Conservation (phyloP, 441 rosid species). For the Eutrema salsugineum region DNA sequence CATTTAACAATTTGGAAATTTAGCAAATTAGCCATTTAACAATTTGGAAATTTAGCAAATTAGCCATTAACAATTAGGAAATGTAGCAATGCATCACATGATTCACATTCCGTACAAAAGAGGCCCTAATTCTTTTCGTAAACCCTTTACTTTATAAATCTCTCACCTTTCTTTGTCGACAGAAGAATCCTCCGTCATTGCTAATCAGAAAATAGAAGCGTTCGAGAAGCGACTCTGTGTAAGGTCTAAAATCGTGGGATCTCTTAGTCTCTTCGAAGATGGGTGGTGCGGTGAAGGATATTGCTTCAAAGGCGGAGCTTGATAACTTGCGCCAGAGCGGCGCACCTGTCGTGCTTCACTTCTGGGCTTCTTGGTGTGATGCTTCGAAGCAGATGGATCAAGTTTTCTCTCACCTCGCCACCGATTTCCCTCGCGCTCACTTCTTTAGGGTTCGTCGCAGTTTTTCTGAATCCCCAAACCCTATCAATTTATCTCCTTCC, state of each 20-base stretch:
- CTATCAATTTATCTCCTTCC: background rate
- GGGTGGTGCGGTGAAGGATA: slow-evolving; percentile 86
- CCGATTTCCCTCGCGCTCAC: slow-evolving; percentile 77
- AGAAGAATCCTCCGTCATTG: background rate
- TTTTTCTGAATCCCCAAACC: background rate
- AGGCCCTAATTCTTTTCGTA: background rate
- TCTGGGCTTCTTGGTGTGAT: slow-evolving; percentile 99
- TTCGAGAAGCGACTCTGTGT: background rate
- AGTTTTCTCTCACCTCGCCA: slow-evolving; percentile 86
- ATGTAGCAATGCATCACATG: too few relatives aligned
- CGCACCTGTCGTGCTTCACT: slow-evolving; percentile 60
- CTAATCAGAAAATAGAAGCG: background rate
- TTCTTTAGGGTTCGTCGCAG: slow-evolving; percentile 62
- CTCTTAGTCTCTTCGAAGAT: slow-evolving; percentile 26
- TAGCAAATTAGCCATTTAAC: background rate
- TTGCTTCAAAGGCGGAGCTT: slow-evolving; percentile 73
- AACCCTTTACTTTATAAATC: background rate
- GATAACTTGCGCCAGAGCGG: slow-evolving; percentile 53
- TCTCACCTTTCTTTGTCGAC: background rate
- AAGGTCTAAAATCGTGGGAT: background rate
- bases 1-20: background rate
- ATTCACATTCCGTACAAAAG: background rate
- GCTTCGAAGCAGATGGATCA: slow-evolving; percentile 99
- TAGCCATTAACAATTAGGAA: too few relatives aligned
- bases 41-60: too few relatives aligned